Conservation (phyloP, 257 asterid species). For the Petunia axillaris region DNA sequence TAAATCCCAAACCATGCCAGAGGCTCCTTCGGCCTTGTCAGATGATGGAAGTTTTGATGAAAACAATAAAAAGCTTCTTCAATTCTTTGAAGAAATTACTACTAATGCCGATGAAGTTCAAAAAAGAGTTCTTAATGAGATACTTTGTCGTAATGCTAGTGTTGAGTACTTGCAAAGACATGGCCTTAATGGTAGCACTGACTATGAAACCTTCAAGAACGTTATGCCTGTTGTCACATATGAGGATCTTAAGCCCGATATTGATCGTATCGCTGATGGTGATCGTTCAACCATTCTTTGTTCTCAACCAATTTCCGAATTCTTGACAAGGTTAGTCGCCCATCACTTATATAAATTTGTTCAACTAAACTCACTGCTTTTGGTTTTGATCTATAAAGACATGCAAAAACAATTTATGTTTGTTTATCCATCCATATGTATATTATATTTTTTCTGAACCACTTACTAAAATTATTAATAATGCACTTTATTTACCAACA, state of each 20-base stretch:
- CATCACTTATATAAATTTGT: not conserved
- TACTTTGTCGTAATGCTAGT: conserved; percentile 25
- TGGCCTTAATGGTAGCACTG: conserved; percentile 11
- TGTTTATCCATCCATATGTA: not conserved
- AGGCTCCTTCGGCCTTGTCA: conserved; percentile 10
- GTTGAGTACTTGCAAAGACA: conserved; percentile 23
- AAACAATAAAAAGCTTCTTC: conserved; percentile 19
- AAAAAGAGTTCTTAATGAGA: conserved; percentile 15
- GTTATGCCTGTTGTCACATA: conserved; percentile 20
- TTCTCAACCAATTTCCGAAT: conserved; percentile 32
- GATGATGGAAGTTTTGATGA: conserved; percentile 19
- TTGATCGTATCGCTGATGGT: conserved; percentile 32
- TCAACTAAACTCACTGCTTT: not conserved
- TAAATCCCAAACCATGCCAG: not conserved
- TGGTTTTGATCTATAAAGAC: not conserved
- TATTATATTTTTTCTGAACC: not conserved
- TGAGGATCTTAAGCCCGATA: conserved; percentile 32
- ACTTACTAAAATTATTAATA: not conserved
- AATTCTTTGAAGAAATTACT: conserved; percentile 19
- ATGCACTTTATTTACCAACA: not conserved
- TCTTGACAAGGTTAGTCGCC: conserved; percentile 27
- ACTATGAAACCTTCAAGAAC: conserved; percentile 14
- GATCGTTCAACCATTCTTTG: conserved; percentile 30
- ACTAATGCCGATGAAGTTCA: conserved; percentile 20
- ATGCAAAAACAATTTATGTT: not conserved